Evolutionary conservation across 140 eudicot species (phyloP), one percentile per base, ranked within the genome.

Genomic region (Oenanthe javanica): DNA sequence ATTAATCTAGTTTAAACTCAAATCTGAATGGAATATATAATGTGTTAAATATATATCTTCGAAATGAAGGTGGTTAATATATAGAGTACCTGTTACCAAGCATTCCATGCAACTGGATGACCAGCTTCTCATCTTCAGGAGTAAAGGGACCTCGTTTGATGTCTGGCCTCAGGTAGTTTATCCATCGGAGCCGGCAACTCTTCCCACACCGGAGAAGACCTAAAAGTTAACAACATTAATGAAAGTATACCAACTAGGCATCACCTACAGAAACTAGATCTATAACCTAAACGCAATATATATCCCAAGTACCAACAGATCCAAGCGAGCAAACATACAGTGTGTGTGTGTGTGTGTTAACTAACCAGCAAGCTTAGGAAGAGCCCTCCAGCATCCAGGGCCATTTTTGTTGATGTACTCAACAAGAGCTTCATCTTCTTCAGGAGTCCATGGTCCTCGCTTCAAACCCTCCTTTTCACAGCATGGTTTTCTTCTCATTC

Each of bases 121-220:
- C 93, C 54, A 92, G 92, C 77, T 92, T 92, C 86, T 94, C 97
- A 59, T 94, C 98, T 74, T 94, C 93, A 4, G 88, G 81, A 64
- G 59, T 92, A 83, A 92, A 92, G 52, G 98, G 93, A 4, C 98
- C 97, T 21, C 97, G 97, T 83, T 89, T 92, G 54, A 94, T 94
- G 84, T 92, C 96, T 13, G 97, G 98, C 82, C 97, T 84, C 42
- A 94, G 96, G 82, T 94, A 94, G 83, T 92, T 94, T 76, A 93
- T 89, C 98, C 98, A 94, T 47, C 98, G 82, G 14, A 94, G 92
- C 15, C 98, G 84, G 66, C 98, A 94, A 84, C 98, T 94, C 91
- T 94, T 94, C 83, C 98, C 98, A 57, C 98, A 94, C 10, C 98
- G 96, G 77, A 87, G 93, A 66, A 94, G 98, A 45, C 98, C 97